A percentile compares a stretch with the other conserved stretches of the same genome.
phyloP scores from a whole-genome alignment of 2,329 filamentous ascomycete species.

The Penicillium rolfsii region DNA sequence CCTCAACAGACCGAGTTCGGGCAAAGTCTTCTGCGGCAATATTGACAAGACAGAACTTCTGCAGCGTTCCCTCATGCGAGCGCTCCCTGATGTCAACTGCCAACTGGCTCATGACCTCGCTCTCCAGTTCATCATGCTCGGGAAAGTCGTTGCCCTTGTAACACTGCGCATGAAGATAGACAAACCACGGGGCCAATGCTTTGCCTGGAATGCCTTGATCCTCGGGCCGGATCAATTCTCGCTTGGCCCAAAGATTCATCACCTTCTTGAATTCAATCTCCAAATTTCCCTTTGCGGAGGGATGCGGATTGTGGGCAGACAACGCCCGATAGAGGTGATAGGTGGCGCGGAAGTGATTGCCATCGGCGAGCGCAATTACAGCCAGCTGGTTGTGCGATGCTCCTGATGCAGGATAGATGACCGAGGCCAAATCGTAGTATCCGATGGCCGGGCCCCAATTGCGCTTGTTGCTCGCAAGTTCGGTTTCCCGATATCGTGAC shows the following conservation, averaged over 20 bases:
- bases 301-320: conserved; percentile 72
- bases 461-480: conserved; percentile 71
- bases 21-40: conserved; percentile 81
- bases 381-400: conserved; percentile 88
- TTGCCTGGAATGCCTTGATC: conserved; percentile 55
- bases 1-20: conserved; percentile 59
- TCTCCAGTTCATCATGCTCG: conserved; percentile 79
- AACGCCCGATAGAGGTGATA: conserved; percentile 89
- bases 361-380: conserved; percentile 76
- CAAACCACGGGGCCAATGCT: conserved; percentile 77
- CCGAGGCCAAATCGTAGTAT: conserved; percentile 81
- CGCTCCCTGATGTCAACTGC: conserved; percentile 72
- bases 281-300: conserved; percentile 74
- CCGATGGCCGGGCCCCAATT: conserved; percentile 79
- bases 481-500: conserved; percentile 77
- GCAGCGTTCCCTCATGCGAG: conserved; percentile 65
- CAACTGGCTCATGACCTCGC: conserved; percentile 79
- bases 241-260: conserved; percentile 59
- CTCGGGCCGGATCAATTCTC: conserved; percentile 54
- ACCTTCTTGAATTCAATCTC: conserved; percentile 76
- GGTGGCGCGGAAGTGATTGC: conserved; percentile 79
- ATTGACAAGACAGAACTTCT: conserved; percentile 83
- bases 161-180: conserved; percentile 81
- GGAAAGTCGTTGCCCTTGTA: conserved; percentile 75
- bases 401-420: conserved; percentile 77